Evolutionary conservation across 768 basidiomycete genomes (phyloP).

Genomic region (Amanita exitialis): DNA sequence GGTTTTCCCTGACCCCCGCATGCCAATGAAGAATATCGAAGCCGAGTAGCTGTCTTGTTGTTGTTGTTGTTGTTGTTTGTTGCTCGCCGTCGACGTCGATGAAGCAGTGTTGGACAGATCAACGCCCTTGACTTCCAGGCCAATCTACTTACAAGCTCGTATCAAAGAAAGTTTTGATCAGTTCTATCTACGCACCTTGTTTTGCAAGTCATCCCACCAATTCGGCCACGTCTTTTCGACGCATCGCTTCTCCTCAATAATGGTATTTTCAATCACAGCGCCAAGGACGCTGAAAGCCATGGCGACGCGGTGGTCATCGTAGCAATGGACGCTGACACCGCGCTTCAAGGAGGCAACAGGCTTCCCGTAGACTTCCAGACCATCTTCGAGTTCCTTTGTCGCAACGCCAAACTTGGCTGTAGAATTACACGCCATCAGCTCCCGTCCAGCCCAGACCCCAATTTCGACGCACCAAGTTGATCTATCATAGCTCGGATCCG

Average conservation of each 20-base stretch:
- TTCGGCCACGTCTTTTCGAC: conserved; percentile 99
- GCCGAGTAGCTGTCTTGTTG: conserved; percentile 25
- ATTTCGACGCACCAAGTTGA: conserved; percentile 61
- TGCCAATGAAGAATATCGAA: conserved; percentile 78
- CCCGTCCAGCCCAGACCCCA: not conserved
- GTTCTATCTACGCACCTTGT: conserved; percentile 52
- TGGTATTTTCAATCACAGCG: conserved; percentile 58
- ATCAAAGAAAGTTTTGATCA: not conserved
- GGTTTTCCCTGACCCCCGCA: conserved; percentile 96
- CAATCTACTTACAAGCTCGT: conserved; percentile 47
- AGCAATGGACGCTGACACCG: conserved; percentile 86
- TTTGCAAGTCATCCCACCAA: conserved; percentile 98
- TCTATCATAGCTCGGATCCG: conserved; percentile 96
- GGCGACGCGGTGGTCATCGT: conserved; percentile 97
- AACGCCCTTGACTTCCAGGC: conserved; percentile 78
- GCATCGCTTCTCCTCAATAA: conserved; percentile 92
- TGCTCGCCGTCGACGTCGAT: conserved; percentile 30
- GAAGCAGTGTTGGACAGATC: conserved; percentile 44
- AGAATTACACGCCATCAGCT: conserved; percentile 3
- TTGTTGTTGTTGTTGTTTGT: conserved; percentile 15
- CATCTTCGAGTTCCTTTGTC: conserved; percentile 87
- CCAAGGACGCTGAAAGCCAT: conserved; percentile 96
- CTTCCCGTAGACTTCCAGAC: conserved; percentile 81
- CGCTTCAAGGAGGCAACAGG: conserved; percentile 50
- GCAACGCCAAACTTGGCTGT: conserved; percentile 91